Percentiles rank a stretch among this genome's conserved stretches.
Conservation (phyloP, 805 yeast species). For the Starmerella stellata region DNA sequence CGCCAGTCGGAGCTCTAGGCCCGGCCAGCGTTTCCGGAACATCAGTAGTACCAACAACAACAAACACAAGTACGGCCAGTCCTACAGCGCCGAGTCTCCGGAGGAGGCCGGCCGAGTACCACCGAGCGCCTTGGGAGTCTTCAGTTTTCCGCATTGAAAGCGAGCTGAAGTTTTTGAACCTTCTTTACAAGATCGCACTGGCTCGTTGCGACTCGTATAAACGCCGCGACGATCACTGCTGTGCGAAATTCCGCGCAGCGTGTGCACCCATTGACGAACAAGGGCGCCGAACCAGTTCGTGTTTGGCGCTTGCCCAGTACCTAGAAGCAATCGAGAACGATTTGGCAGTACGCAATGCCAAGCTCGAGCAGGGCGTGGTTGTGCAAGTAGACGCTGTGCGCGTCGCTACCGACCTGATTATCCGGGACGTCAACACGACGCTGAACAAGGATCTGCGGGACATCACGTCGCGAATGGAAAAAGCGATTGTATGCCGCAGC, state of each 20-base stretch:
- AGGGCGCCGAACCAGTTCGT: conserved; percentile 3
- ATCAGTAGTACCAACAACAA: no score
- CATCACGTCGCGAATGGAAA: conserved; percentile 15
- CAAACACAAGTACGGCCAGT: no score
- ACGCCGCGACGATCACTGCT: neutral
- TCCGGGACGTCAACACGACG: conserved; percentile 18
- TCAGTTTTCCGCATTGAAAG: conserved; percentile 3
- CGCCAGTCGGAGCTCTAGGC: no score
- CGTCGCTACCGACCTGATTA: conserved; percentile 17
- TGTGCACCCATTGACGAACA: conserved; percentile 5
- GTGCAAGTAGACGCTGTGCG: conserved; percentile 14
- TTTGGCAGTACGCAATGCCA: conserved; percentile 9
- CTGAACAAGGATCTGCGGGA: conserved; percentile 18
- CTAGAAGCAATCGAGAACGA: conserved; percentile 12
- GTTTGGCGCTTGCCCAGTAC: conserved; percentile 9
- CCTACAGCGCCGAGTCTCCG: neutral
- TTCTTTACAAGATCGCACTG: conserved; percentile 12
- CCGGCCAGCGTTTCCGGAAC: no score
- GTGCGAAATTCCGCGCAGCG: neutral
- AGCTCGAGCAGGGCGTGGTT: conserved; percentile 14
- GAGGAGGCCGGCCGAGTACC: neutral
- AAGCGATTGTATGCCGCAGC: conserved; percentile 7
- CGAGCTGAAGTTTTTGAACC: conserved; percentile 15
- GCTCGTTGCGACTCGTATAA: conserved; percentile 6
- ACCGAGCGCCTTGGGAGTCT: conserved; percentile 7